phyloP scores from a whole-genome alignment of 176 grass and related monocot genomes.

The Rhipidocladum racemiflorum region DNA sequence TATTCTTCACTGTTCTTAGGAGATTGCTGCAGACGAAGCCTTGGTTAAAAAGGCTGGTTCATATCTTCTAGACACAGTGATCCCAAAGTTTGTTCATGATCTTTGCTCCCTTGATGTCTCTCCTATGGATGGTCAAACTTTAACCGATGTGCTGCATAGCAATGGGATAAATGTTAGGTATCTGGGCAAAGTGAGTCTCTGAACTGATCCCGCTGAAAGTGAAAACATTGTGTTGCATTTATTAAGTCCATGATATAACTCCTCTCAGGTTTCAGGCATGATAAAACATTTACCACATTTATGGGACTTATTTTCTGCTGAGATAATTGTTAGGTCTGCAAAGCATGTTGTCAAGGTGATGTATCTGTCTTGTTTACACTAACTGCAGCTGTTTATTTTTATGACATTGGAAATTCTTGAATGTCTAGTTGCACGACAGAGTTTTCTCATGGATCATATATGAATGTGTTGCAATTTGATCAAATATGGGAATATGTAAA shows the following conservation, averaged over 20 bases:
- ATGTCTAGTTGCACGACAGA: neutral
- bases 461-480: neutral
- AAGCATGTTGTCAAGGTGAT: conserved; percentile 92
- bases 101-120: conserved; percentile 86
- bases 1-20: conserved; percentile 49
- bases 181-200: conserved; percentile 80
- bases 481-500: neutral
- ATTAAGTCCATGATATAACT: conserved; percentile 25
- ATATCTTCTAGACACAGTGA: conserved; percentile 72
- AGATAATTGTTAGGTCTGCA: conserved; percentile 89
- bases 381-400: neutral
- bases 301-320: conserved; percentile 67
- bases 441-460: neutral
- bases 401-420: neutral
- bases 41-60: conserved; percentile 69
- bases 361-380: conserved; percentile 20
- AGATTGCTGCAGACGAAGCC: conserved; percentile 72
- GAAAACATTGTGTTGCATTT: neutral
- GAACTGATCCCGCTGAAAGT: conserved; percentile 33
- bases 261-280: conserved; percentile 71
- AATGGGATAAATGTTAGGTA: conserved; percentile 95
- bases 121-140: conserved; percentile 93
- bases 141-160: conserved; percentile 78
- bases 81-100: conserved; percentile 92
- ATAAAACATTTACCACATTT: conserved; percentile 81